Base-by-base conservation (phyloP, 768 basidiomycete species). In the Suillus bovinus region DNA sequence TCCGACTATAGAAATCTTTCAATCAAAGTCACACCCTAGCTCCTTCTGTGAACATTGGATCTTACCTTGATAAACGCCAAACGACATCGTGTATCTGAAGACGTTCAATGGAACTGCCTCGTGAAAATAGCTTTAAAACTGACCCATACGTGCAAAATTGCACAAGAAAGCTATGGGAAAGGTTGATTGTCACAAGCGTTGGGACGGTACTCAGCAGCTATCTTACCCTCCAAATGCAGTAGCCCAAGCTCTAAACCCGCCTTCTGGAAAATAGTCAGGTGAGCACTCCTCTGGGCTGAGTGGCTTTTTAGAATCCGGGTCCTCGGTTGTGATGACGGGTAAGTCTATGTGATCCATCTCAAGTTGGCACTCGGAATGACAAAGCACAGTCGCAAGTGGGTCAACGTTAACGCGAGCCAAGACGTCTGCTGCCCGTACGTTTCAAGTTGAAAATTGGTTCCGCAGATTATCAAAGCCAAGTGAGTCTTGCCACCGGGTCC, bases 61-160 rank as follows among this genome's bases (percentile, higher is more conserved):
- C 47, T 14, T 60, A 74, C 79, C 79, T 77, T 81, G 79, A 62
- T 81, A 81, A 52, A 79, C 80, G 22, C 80, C 80, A 33, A 78
- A 81, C 4, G 78, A 74, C 34, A 74, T 70, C 11, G 74, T 65
- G 53, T 78, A 78, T 50, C 79, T 79, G 46, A 52, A 63, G 0
- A 22, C 56, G 46, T 24, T 17, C 11, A 10, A 22, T 16, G 9
- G 2, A 13, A 16, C 9, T 42, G 14, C 17, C 3, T 33, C 6
- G 34, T 14, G 22, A 47, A 14, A 42, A 13, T 17, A 13, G 22
- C 24, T 20, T 17, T 24, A 20, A 24, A 14, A 17, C 63, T 22
- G 36, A 78, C 72, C 78, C 78, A 33, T 72, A 79, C 1, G 74
- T 74, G 62, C 78, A 71, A 54, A 79, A 77, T 60, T 80, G 79